A percentile compares a stretch with the other conserved stretches of the same genome.
Conservation (phyloP, 192 early-diverging fungal species). For the Neocallimastix lanati region DNA sequence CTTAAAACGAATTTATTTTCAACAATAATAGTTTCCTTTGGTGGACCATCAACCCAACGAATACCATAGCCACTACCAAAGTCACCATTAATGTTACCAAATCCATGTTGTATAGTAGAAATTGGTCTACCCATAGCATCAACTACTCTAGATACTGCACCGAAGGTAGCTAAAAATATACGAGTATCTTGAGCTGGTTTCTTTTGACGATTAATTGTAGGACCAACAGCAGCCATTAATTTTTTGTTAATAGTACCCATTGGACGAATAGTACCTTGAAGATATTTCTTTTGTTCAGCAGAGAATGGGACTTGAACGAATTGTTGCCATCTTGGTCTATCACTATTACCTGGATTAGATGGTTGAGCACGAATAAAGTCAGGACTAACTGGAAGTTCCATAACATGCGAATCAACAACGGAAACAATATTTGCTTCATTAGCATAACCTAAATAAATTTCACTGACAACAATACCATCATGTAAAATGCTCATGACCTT, state of each 20-base stretch:
- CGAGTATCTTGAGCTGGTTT: background rate
- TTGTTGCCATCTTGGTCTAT: constrained; percentile 22
- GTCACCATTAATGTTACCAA: background rate
- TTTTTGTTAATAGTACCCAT: constrained; percentile 31
- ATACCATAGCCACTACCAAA: background rate
- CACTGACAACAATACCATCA: constrained; percentile 29
- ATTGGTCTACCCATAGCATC: constrained; percentile 3
- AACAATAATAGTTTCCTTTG: background rate
- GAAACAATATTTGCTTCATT: constrained; percentile 33
- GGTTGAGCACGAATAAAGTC: constrained; percentile 17
- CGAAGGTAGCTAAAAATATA: constrained; percentile 2
- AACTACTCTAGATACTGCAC: constrained; percentile 1
- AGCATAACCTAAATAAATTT: constrained; percentile 31
- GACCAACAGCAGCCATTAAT: constrained; percentile 20
- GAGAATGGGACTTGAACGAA: constrained; percentile 40
- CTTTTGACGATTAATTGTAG: constrained; percentile 1
- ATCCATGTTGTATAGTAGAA: background rate
- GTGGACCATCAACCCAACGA: constrained; percentile 1
- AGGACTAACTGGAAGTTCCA: constrained; percentile 25
- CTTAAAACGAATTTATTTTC: constrained; percentile 2
- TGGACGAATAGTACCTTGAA: constrained; percentile 1
- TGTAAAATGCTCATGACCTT: constrained; percentile 32
- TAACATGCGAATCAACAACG: constrained; percentile 23
- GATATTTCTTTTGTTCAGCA: constrained; percentile 2
- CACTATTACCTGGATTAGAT: constrained; percentile 7